These are phyloP conservation scores for Pelargonium nanum DNA, from an alignment of 345 rosid species.

Conservation along the genomic window DNA sequence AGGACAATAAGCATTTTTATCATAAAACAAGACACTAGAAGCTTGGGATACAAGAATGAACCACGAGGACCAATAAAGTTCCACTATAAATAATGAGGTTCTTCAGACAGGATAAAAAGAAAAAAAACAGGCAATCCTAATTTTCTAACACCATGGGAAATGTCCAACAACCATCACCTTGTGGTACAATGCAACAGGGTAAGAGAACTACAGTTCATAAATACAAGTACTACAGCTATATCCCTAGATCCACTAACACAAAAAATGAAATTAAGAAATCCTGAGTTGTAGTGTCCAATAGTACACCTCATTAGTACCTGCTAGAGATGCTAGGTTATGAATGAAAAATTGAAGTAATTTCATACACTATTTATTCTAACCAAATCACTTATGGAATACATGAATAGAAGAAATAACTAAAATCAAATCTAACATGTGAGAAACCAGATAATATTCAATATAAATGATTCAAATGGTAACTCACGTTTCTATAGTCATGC, in stretches of 20 bases:
- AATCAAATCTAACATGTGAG: background rate
- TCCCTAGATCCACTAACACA: no score
- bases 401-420: background rate
- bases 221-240: no score
- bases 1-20: conserved; percentile 9
- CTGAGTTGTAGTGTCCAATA: background rate
- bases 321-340: background rate
- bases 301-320: background rate
- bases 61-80: background rate
- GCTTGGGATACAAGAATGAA: background rate
- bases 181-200: background rate
- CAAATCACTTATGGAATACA: background rate
- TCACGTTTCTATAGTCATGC: conserved; percentile 99
- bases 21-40: background rate
- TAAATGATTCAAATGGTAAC: conserved; percentile 13
- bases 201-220: background rate
- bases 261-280: background rate
- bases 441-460: background rate
- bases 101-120: background rate
- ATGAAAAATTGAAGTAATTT: background rate
- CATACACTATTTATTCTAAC: background rate
- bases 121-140: background rate
- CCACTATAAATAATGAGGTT: background rate
- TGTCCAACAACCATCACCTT: background rate
- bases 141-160: background rate